These are phyloP conservation scores for Heracleum sosnowskyi DNA, from an alignment of 129 eudicot genomes.

Conservation along the genomic window DNA sequence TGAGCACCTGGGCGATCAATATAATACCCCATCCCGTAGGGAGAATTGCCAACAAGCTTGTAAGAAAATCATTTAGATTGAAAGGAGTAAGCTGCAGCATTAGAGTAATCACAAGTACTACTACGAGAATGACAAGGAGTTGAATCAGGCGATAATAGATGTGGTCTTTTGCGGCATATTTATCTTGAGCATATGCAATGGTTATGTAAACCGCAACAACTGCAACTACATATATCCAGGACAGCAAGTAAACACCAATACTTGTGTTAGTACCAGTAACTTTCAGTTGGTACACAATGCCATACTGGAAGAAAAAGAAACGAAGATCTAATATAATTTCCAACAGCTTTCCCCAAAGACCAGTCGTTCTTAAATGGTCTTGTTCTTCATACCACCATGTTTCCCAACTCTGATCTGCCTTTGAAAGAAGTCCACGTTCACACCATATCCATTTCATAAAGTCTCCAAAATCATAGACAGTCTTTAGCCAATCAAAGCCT, in stretches of 20 bases:
- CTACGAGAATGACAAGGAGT: slow-evolving; percentile 35
- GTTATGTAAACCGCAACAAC: slow-evolving; percentile 43
- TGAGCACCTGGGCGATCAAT: slow-evolving; percentile 71
- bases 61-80: slow-evolving; percentile 40
- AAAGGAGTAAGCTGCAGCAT: slow-evolving; percentile 50
- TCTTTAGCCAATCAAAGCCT: slow-evolving; percentile 90
- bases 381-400: slow-evolving; percentile 99
- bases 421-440: slow-evolving; percentile 50
- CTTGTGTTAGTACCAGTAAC: slow-evolving; percentile 43
- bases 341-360: slow-evolving; percentile 83
- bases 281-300: slow-evolving; percentile 73
- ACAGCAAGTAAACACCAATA: slow-evolving; percentile 62
- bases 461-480: slow-evolving; percentile 80
- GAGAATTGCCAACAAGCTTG: slow-evolving; percentile 69
- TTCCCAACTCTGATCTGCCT: slow-evolving; percentile 88
- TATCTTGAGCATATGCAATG: slow-evolving; percentile 67
- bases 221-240: slow-evolving; percentile 60
- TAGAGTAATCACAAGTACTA: slow-evolving; percentile 38
- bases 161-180: slow-evolving; percentile 63
- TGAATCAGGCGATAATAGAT: slow-evolving; percentile 65
- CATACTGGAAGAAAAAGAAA: slow-evolving; percentile 86
- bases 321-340: slow-evolving; percentile 74
- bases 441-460: slow-evolving; percentile 76
- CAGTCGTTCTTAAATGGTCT: slow-evolving; percentile 75
- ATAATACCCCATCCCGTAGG: slow-evolving; percentile 95